Conservation (phyloP, 108 stramenopile species). For the Bacterosira constricta region DNA sequence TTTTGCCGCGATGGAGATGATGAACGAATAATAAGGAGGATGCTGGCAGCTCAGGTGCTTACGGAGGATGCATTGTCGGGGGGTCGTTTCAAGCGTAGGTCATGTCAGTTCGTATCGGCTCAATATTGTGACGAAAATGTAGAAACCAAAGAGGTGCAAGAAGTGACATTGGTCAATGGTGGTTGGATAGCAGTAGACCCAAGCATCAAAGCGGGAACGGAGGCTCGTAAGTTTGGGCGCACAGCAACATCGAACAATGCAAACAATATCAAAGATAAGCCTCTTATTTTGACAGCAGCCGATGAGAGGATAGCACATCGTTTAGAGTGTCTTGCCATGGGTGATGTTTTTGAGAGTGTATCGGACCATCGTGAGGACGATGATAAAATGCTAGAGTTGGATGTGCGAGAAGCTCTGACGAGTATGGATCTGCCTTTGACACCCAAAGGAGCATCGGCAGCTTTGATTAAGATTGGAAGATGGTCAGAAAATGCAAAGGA, state of each 20-base stretch:
- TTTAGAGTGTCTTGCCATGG: constrained; percentile 86
- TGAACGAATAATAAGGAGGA: constrained; percentile 33
- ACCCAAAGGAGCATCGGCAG: constrained; percentile 67
- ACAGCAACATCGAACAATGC: background rate
- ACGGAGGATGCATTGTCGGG: constrained; percentile 61
- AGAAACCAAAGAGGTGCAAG: constrained; percentile 5
- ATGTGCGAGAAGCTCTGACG: constrained; percentile 69
- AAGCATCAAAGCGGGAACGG: constrained; percentile 61
- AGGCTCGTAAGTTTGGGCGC: constrained; percentile 71
- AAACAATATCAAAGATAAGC: background rate
- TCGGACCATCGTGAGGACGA: background rate
- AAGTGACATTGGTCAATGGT: constrained; percentile 73
- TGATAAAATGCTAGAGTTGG: constrained; percentile 57
- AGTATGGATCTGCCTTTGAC: constrained; percentile 65
- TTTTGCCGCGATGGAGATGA: constrained; percentile 15
- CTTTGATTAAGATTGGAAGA: constrained; percentile 71
- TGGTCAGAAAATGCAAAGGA: constrained; percentile 58
- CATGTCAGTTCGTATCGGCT: constrained; percentile 56
- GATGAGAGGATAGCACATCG: constrained; percentile 79
- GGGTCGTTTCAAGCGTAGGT: constrained; percentile 78
- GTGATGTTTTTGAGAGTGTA: constrained; percentile 33
- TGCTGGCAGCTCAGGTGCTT: constrained; percentile 52
- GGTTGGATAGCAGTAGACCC: constrained; percentile 83
- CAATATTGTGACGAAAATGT: background rate
- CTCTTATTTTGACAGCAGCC: constrained; percentile 52